Evolutionary conservation across 495 filamentous ascomycete species (phyloP).

Genomic region (Tuber calosporum): DNA sequence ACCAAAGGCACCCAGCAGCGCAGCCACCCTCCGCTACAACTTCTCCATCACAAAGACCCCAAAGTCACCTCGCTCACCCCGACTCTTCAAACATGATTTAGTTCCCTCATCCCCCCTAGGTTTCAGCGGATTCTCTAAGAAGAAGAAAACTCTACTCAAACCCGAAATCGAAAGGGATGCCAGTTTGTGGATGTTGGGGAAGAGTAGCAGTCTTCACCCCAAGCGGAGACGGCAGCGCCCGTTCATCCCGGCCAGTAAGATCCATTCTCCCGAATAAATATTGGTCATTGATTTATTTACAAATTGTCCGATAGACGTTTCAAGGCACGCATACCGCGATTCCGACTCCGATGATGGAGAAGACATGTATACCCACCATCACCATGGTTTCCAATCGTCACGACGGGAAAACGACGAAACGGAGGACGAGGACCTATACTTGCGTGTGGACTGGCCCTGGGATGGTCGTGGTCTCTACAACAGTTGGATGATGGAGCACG

Average conservation of each 20-base stretch:
- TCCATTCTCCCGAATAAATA: neutral
- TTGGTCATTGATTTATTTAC: neutral
- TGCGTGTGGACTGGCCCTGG: conserved; percentile 28
- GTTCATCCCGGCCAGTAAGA: conserved; percentile 34
- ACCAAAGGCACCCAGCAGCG: neutral
- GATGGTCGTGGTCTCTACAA: conserved; percentile 19
- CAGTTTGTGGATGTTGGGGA: neutral
- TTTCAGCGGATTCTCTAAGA: neutral
- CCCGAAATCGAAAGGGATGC: conserved; percentile 32
- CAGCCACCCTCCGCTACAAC: neutral
- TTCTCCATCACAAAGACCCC: neutral
- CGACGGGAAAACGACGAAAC: conserved; percentile 33
- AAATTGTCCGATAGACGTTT: conserved; percentile 33
- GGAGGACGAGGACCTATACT: conserved; percentile 28
- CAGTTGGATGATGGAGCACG: conserved; percentile 30
- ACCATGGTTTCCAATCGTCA: neutral
- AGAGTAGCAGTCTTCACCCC: neutral
- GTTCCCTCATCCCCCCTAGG: neutral
- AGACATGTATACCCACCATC: conserved; percentile 9
- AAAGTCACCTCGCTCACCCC: conserved; percentile 5
- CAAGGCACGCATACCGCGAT: conserved; percentile 39
- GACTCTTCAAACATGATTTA: conserved; percentile 2
- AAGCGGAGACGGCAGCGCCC: conserved; percentile 27
- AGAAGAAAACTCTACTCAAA: conserved; percentile 19
- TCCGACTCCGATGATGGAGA: conserved; percentile 27